phyloP scores from a whole-genome alignment of 108 stramenopile genomes.

The Cyclostephanos tholiformis region DNA sequence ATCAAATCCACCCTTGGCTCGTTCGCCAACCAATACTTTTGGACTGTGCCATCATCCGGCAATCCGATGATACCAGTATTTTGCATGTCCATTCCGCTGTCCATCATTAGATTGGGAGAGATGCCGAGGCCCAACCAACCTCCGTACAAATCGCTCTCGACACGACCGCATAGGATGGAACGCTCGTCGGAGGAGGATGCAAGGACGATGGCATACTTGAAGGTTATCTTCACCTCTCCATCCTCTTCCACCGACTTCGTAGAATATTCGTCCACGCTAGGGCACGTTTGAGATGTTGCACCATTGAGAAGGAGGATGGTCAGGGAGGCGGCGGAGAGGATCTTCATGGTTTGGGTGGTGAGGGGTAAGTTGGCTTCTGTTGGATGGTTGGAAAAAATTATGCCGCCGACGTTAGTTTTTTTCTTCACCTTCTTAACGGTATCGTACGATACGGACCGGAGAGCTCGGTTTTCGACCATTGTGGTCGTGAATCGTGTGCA shows the following conservation, averaged over 20 bases:
- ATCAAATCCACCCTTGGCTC: conserved; percentile 41
- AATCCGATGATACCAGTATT: conserved; percentile 18
- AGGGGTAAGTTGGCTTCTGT: too few species aligned
- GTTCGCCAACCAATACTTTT: conserved; percentile 53
- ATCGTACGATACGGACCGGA: too few species aligned
- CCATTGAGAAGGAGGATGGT: conserved; percentile 8
- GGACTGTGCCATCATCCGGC: conserved; percentile 21
- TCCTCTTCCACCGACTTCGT: not conserved
- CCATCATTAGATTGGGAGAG: conserved; percentile 25
- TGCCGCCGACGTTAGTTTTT: too few species aligned
- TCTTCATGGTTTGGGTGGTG: conserved; percentile 11
- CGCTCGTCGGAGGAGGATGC: conserved; percentile 12
- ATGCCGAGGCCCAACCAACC: conserved; percentile 38
- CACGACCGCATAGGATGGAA: conserved; percentile 16
- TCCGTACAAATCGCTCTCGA: not conserved
- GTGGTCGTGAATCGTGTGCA: too few species aligned
- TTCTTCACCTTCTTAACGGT: too few species aligned
- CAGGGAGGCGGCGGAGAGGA: not conserved
- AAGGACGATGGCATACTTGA: conserved; percentile 12
- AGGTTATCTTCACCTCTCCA: not conserved
- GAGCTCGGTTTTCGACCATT: too few species aligned
- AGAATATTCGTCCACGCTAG: not conserved
- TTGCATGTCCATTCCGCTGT: conserved; percentile 14
- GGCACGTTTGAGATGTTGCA: conserved; percentile 3
- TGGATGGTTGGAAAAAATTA: not conserved